Base-by-base conservation (phyloP, 139 green algal species). In the Tetradesmus lagerheimii region DNA sequence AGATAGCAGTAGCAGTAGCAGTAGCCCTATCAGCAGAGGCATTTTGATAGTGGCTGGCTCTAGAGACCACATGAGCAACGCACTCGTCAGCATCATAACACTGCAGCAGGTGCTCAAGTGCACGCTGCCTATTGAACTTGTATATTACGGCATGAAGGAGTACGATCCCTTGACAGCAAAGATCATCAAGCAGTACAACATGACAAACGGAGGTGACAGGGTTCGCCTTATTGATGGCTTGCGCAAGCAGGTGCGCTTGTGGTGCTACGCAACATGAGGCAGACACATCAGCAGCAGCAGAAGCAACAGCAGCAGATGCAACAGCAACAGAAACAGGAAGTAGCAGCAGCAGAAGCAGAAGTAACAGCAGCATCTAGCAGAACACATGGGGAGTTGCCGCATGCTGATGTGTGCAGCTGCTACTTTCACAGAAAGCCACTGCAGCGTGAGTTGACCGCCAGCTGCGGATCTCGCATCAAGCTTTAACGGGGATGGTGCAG, bases 111-210 rank as follows among this genome's bases (percentile, higher is more conserved):
- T 39, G 34, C 82, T 87, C 34, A 79, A 87, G 4, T 78, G 82
- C 82, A 87, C 34, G 5, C 38, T 87, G 27, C 82, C 82, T 31
- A 77, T 87, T 34, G 82, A 87, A 34, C 38, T 87, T 23, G 53
- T 87, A 3, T 87, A 79, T 23, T 87, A 87, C 78, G 82, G 47
- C 34, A 14, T 41, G 20, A 35, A 87, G 20, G 82, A 87, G 53
- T 27, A 57, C 16, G 82, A 87, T 57, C 47, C 82, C 12, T 37
- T 82, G 14, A 45, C 38, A 39, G 38, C 38, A 31, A 47, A 53
- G 4, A 18, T 82, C 34, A 38, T 82, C 16, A 38, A 82, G 76
- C 35, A 82, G 18, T 82, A 82, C 35, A 82, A 38, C 23, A 11
- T 34, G 41, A 34, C 76, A 45, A 31, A 50, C 8, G 37, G 37